phyloP scores from a whole-genome alignment of 768 basidiomycete species.

The Leccinellum albellum region DNA sequence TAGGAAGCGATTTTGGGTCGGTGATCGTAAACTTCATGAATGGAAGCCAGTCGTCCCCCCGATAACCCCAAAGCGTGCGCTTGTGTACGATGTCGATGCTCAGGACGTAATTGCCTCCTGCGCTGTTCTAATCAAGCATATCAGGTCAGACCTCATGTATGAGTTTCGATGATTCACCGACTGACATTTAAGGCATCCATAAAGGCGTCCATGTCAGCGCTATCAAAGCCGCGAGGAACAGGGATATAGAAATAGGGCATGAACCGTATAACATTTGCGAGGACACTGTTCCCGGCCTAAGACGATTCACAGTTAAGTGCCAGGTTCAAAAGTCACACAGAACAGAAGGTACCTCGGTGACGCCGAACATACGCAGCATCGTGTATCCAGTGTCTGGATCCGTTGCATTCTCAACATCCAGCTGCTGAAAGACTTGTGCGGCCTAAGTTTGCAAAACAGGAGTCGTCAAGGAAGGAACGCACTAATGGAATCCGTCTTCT shows the following conservation, averaged over 20 bases:
- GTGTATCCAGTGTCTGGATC: slow-evolving; percentile 41
- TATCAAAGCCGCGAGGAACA: slow-evolving; percentile 77
- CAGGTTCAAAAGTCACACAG: background rate
- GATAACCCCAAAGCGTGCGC: slow-evolving; percentile 83
- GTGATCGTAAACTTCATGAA: slow-evolving; percentile 83
- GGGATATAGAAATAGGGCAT: slow-evolving; percentile 92
- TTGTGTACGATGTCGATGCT: slow-evolving; percentile 58
- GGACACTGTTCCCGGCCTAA: slow-evolving; percentile 84
- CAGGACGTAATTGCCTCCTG: slow-evolving; percentile 40
- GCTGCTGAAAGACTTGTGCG: slow-evolving; percentile 85
- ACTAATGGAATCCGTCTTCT: slow-evolving; percentile 68
- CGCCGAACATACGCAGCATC: slow-evolving; percentile 76
- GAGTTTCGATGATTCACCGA: background rate
- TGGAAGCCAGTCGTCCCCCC: slow-evolving; percentile 69
- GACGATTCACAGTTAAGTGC: slow-evolving; percentile 1
- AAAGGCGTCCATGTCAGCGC: slow-evolving; percentile 65
- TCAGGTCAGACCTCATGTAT: background rate
- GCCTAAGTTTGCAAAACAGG: background rate
- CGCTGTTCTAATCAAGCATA: slow-evolving; percentile 14
- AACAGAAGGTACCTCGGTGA: slow-evolving; percentile 63
- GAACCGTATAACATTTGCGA: slow-evolving; percentile 79
- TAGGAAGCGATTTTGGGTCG: slow-evolving; percentile 75
- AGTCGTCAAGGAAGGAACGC: slow-evolving; percentile 17
- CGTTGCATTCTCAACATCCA: slow-evolving; percentile 77
- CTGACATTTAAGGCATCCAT: slow-evolving; percentile 71